phyloP scores from a whole-genome alignment of 345 rosid genomes.

The Gossypium mustelinum region DNA sequence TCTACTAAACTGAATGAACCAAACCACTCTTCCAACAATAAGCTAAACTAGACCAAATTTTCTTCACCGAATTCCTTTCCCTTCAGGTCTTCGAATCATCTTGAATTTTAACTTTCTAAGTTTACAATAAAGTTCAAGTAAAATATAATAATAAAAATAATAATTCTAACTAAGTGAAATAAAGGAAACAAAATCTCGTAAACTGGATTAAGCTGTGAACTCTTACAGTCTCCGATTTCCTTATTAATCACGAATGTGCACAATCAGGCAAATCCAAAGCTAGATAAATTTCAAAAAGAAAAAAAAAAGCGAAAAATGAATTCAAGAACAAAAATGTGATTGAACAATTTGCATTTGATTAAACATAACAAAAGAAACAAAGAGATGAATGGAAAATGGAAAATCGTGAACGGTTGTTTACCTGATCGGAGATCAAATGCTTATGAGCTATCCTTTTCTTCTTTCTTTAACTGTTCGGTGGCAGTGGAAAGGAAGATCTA shows the following conservation, averaged over 20 bases:
- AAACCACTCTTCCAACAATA: neutral
- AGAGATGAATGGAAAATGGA: neutral
- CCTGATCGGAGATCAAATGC: conserved; percentile 15
- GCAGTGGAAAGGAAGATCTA: conserved; percentile 6
- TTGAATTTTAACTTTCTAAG: neutral
- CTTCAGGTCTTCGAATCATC: neutral
- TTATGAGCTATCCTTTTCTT: neutral
- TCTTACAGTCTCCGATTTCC: neutral
- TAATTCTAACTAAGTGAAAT: neutral
- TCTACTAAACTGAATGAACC: neutral
- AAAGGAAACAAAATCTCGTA: neutral
- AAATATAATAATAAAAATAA: neutral
- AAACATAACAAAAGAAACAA: neutral
- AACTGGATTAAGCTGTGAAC: neutral
- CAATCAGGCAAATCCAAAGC: neutral
- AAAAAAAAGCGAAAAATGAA: neutral
- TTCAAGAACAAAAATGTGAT: neutral
- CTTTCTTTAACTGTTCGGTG: neutral
- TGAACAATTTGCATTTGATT: neutral
- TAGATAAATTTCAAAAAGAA: too few relatives aligned
- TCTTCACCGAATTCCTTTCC: neutral
- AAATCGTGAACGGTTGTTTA: neutral
- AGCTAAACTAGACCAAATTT: neutral
- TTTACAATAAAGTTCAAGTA: neutral
- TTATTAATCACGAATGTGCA: neutral